Evolutionary conservation across 306 rosid species (phyloP).

Genomic region (Nissolia schottii): DNA sequence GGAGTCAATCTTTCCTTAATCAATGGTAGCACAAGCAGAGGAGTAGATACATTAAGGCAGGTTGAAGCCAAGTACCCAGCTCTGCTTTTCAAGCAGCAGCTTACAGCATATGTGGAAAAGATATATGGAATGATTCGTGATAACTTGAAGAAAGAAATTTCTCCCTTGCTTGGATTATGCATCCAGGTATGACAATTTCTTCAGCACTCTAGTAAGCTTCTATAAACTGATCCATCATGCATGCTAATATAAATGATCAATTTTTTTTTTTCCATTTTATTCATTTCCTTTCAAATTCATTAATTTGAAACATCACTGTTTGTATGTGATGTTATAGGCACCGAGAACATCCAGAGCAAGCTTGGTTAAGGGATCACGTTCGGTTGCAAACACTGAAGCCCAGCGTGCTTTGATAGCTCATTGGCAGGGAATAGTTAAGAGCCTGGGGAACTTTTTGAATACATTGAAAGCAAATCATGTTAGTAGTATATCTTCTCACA

Average conservation of each 20-base stretch:
- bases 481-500: slow-evolving; percentile 32
- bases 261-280: slow-evolving; percentile 9
- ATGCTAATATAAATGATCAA: not conserved
- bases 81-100: slow-evolving; percentile 93
- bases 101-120: slow-evolving; percentile 88
- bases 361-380: slow-evolving; percentile 82
- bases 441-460: slow-evolving; percentile 66
- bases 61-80: slow-evolving; percentile 98
- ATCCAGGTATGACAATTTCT: slow-evolving; percentile 70
- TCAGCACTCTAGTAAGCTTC: slow-evolving; percentile 10
- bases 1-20: slow-evolving; percentile 46
- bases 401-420: slow-evolving; percentile 85
- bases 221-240: not conserved
- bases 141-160: slow-evolving; percentile 93
- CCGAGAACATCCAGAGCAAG: slow-evolving; percentile 93
- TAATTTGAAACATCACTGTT: slow-evolving; percentile 19
- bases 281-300: slow-evolving; percentile 1
- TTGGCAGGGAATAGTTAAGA: slow-evolving; percentile 96
- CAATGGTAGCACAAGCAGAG: slow-evolving; percentile 45
- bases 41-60: slow-evolving; percentile 79
- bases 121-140: slow-evolving; percentile 95
- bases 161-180: slow-evolving; percentile 83
- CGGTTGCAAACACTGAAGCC: slow-evolving; percentile 77
- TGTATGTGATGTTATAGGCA: slow-evolving; percentile 53
- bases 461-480: slow-evolving; percentile 84